Evolutionary conservation across 2,329 filamentous ascomycete genomes (phyloP).

Genomic region (Chrysoporthe deuterocubensis): DNA sequence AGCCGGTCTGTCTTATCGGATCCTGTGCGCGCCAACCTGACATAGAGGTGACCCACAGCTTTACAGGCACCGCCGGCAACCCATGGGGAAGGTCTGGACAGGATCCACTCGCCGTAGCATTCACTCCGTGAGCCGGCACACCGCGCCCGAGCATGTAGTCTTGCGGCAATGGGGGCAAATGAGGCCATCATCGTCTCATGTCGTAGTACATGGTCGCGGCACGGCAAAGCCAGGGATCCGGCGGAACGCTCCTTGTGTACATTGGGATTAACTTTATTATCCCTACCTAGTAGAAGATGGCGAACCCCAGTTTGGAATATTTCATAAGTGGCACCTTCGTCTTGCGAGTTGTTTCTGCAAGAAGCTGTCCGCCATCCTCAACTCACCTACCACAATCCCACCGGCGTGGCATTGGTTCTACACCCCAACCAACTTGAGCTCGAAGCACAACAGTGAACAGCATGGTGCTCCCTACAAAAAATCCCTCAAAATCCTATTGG

Average conservation of each 20-base stretch:
- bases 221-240: not conserved
- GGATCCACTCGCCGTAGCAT: not conserved
- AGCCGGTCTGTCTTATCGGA: slow-evolving; percentile 20
- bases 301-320: not conserved
- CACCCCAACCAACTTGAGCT: not conserved
- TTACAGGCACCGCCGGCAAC: not conserved
- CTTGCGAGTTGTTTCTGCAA: not conserved
- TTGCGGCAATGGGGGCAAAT: not conserved
- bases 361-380: not conserved
- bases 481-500: slow-evolving; percentile 31
- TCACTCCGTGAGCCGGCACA: not conserved
- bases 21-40: not conserved
- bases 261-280: not conserved
- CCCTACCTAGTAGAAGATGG: not conserved
- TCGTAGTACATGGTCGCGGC: not conserved
- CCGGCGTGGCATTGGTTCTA: not conserved
- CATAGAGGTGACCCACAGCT: not conserved
- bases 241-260: not conserved
- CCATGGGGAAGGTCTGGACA: not conserved
- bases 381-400: not conserved
- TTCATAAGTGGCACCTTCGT: not conserved
- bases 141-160: not conserved
- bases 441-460: slow-evolving; percentile 5
- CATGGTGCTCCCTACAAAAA: slow-evolving; percentile 30
- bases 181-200: slow-evolving; percentile 26